Conservation (phyloP, 2,329 filamentous ascomycete species). For the Cordyceps javanica region DNA sequence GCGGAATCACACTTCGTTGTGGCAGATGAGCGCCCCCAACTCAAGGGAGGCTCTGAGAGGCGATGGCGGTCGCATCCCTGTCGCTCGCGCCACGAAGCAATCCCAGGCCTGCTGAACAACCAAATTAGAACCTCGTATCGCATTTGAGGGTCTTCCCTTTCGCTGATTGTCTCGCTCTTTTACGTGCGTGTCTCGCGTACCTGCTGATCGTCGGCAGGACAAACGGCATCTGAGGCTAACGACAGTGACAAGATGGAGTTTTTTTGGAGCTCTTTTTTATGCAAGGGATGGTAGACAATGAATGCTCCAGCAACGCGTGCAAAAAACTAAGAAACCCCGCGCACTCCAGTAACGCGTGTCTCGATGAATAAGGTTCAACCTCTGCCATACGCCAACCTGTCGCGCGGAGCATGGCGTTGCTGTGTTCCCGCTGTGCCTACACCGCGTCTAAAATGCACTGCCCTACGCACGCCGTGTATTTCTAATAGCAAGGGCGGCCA, state of each 20-base stretch:
- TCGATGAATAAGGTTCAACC: not conserved
- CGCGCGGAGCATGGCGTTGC: not conserved
- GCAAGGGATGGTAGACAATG: slow-evolving; percentile 3
- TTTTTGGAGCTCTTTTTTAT: not conserved
- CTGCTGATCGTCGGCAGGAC: not conserved
- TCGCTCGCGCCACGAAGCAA: not conserved
- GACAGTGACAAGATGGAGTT: not conserved
- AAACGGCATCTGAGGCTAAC: slow-evolving; percentile 3
- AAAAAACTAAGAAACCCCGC: not conserved
- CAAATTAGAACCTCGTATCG: not conserved
- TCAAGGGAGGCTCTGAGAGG: not conserved
- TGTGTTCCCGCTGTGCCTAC: not conserved
- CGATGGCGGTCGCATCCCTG: not conserved
- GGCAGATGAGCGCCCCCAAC: not conserved
- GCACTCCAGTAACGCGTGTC: not conserved
- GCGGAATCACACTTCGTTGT: not conserved
- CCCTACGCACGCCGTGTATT: not conserved
- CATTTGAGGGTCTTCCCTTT: not conserved
- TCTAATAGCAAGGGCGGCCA: not conserved
- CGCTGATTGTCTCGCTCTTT: not conserved
- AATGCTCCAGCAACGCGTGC: not conserved
- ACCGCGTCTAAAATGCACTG: not conserved
- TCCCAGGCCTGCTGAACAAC: not conserved
- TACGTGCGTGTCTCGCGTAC: slow-evolving; percentile 6
- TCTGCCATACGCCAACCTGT: not conserved